These are phyloP conservation scores for Inga leiocalycina DNA, from an alignment of 306 rosid genomes.

Conservation along the genomic window DNA sequence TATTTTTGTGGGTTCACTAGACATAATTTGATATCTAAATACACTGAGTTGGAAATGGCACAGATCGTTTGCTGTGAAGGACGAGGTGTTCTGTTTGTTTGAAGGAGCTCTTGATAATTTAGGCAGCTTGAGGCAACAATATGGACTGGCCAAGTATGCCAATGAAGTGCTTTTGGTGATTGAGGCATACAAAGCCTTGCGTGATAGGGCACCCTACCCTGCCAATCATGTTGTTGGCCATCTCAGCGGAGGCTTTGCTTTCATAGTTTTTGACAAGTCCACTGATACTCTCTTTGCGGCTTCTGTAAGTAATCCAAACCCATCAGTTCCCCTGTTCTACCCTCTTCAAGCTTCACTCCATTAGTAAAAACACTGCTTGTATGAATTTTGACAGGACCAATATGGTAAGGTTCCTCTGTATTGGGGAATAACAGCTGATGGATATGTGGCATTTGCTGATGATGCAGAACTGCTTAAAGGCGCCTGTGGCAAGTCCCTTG, in stretches of 20 bases:
- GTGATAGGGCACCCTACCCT: constrained; percentile 96
- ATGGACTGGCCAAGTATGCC: constrained; percentile 82
- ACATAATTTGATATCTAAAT: background rate
- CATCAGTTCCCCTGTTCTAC: background rate
- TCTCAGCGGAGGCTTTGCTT: constrained; percentile 82
- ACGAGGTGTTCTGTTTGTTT: constrained; percentile 93
- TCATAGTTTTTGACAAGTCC: constrained; percentile 88
- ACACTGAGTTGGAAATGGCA: constrained; percentile 39
- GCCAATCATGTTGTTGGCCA: constrained; percentile 92
- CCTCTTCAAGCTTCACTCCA: background rate
- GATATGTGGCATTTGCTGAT: constrained; percentile 88
- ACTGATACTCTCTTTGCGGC: constrained; percentile 91
- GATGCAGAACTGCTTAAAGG: constrained; percentile 88
- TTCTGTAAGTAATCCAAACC: constrained; percentile 57
- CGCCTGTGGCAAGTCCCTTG: constrained; percentile 98
- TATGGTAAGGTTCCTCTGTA: constrained; percentile 80
- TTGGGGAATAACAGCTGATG: constrained; percentile 99
- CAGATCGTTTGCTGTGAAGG: constrained; percentile 97
- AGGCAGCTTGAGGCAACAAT: constrained; percentile 91
- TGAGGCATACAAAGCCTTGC: constrained; percentile 95
- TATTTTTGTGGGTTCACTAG: background rate
- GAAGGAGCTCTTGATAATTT: constrained; percentile 92
- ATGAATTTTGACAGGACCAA: constrained; percentile 69
- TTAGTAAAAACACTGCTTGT: constrained; percentile 25
- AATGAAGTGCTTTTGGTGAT: constrained; percentile 83